These are phyloP conservation scores for Ploettnerulaceae sp. DNA, from an alignment of 2,329 filamentous ascomycete genomes.

Conservation along the genomic window DNA sequence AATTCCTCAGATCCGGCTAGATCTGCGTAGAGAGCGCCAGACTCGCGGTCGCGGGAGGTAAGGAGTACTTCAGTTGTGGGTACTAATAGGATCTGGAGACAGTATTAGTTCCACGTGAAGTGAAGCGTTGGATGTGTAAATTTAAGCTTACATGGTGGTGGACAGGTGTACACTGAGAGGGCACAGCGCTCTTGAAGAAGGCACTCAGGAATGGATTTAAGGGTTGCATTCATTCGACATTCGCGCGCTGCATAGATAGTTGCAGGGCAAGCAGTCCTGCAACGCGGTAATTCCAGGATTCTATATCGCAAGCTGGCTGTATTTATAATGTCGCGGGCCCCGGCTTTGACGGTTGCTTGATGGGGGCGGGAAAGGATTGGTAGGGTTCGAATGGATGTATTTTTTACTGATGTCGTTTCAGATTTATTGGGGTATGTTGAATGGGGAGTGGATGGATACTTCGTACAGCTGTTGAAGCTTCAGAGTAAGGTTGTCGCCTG, in stretches of 20 bases:
- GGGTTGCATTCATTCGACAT: slow-evolving; percentile 79
- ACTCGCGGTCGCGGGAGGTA: slow-evolving; percentile 81
- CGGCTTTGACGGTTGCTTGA: slow-evolving; percentile 4
- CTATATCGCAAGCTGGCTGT: slow-evolving; percentile 16
- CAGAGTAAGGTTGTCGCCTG: slow-evolving; percentile 13
- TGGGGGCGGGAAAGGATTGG: slow-evolving; percentile 11
- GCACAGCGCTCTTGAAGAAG: slow-evolving; percentile 96
- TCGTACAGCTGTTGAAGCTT: slow-evolving; percentile 3
- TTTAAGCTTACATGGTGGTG: slow-evolving; percentile 67
- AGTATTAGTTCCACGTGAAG: slow-evolving; percentile 15
- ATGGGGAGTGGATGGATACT: neutral
- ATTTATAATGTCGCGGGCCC: neutral
- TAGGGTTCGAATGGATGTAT: neutral
- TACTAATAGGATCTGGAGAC: slow-evolving; percentile 72
- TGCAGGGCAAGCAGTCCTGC: slow-evolving; percentile 24
- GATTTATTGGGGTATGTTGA: neutral
- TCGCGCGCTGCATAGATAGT: slow-evolving; percentile 28
- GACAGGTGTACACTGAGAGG: slow-evolving; percentile 83
- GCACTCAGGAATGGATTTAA: slow-evolving; percentile 97
- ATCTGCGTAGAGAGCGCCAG: slow-evolving; percentile 70
- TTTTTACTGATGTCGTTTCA: slow-evolving; percentile 2
- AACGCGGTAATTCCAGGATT: slow-evolving; percentile 18
- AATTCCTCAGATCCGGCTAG: slow-evolving; percentile 90
- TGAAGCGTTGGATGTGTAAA: slow-evolving; percentile 1
- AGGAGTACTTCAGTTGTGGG: slow-evolving; percentile 90